phyloP scores from a whole-genome alignment of 140 eudicot species.

The Cichorium intybus region DNA sequence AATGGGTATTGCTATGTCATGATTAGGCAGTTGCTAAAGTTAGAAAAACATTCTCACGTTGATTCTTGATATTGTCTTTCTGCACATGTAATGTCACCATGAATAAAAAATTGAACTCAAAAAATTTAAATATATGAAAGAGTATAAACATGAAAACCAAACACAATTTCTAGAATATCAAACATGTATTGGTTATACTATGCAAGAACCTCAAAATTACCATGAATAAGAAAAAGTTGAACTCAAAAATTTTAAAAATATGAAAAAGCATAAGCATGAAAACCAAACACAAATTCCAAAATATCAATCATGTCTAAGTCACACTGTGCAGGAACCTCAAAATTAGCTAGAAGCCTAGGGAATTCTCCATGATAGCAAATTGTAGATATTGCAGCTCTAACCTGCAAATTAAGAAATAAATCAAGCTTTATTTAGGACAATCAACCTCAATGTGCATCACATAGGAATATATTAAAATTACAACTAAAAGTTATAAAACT shows the following conservation, averaged over 20 bases:
- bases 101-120: neutral
- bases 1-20: conserved; percentile 65
- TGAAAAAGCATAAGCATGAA: no score
- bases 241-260: no score
- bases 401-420: conserved; percentile 45
- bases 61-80: conserved; percentile 95
- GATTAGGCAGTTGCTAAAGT: conserved; percentile 89
- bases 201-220: no score
- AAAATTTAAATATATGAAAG: no score
- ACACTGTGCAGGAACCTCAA: conserved; percentile 65
- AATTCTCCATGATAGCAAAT: conserved; percentile 62
- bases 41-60: conserved; percentile 89
- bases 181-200: no score
- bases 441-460: conserved; percentile 4
- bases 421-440: neutral
- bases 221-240: no score
- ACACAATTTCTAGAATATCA: no score
- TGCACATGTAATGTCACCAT: conserved; percentile 30
- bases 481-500: conserved; percentile 31
- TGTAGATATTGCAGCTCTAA: conserved; percentile 83
- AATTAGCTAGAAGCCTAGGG: conserved; percentile 74
- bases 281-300: conserved; percentile 89
- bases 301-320: conserved; percentile 91
- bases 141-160: conserved; percentile 77
- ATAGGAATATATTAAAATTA: conserved; percentile 1